Evolutionary conservation across 148 eudicot species (phyloP).

Genomic region (Persicaria maculosa): DNA sequence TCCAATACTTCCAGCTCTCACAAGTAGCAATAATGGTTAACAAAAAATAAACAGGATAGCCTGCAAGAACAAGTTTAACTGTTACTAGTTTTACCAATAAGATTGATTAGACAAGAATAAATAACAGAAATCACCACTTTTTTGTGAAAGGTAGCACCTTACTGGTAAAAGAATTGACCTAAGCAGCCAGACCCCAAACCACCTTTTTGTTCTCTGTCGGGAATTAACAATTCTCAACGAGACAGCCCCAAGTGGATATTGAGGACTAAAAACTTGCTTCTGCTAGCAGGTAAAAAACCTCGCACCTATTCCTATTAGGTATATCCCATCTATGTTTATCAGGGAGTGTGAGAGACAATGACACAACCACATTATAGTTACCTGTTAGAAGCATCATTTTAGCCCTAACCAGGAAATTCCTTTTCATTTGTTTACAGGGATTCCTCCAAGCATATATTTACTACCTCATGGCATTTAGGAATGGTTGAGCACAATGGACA

Average conservation of each 20-base stretch:
- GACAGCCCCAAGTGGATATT: background rate
- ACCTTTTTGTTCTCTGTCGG: background rate
- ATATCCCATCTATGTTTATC: background rate
- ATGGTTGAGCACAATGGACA: background rate
- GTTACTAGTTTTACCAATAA: background rate
- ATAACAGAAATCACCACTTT: background rate
- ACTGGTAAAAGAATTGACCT: background rate
- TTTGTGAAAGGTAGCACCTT: background rate
- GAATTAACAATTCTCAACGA: background rate
- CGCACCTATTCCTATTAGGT: background rate
- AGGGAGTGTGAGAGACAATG: background rate
- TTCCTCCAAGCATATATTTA: background rate
- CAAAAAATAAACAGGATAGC: conserved; percentile 56
- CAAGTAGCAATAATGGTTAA: conserved; percentile 81
- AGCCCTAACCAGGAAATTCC: background rate
- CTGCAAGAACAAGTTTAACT: conserved; percentile 33
- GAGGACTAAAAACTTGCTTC: background rate
- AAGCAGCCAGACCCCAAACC: background rate
- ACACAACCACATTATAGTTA: background rate
- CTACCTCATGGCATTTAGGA: background rate
- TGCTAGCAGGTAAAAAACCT: background rate
- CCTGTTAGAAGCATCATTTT: background rate
- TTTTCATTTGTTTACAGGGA: background rate
- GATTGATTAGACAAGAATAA: background rate
- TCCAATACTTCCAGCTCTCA: conserved; percentile 84